Evolutionary conservation across 345 rosid species (phyloP).

Genomic region (Gossypium sturtianum): DNA sequence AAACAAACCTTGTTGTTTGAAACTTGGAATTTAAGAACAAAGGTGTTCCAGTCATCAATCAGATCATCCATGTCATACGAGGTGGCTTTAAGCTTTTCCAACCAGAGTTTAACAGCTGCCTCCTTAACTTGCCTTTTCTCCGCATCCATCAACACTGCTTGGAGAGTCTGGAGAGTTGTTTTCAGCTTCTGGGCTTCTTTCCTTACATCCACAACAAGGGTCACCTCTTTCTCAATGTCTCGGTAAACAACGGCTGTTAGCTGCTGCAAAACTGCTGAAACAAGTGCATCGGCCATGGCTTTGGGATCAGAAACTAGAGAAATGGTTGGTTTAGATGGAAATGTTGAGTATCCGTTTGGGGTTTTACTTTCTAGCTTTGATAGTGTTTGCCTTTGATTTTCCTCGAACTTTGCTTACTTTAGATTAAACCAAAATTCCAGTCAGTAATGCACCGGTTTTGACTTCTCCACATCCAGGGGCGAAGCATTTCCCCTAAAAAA

Average conservation of each 20-base stretch:
- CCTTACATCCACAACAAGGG: slow-evolving; percentile 3
- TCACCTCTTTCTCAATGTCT: slow-evolving; percentile 4
- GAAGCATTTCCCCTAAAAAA: too few species aligned
- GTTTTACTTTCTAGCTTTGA: too few species aligned
- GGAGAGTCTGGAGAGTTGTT: slow-evolving; percentile 4
- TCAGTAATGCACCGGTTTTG: too few species aligned
- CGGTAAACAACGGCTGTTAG: not conserved
- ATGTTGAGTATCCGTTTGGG: too few species aligned
- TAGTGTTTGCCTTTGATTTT: not conserved
- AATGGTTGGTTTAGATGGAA: too few species aligned
- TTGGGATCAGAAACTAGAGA: too few species aligned
- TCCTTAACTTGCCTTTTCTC: slow-evolving; percentile 19
- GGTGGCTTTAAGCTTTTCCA: slow-evolving; percentile 10
- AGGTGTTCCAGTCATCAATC: slow-evolving; percentile 9
- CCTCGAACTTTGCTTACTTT: not conserved
- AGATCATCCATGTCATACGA: slow-evolving; percentile 19
- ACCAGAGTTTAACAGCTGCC: slow-evolving; percentile 3
- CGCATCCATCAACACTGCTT: slow-evolving; percentile 17
- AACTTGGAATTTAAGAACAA: not conserved
- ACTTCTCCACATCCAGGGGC: too few species aligned
- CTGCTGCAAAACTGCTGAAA: slow-evolving; percentile 5
- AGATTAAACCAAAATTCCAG: too few species aligned
- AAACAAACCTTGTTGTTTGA: not conserved
- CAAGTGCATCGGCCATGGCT: not conserved
- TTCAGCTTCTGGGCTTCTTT: slow-evolving; percentile 2